phyloP scores from a whole-genome alignment of 129 eudicot genomes.

The Tagetes erecta region DNA sequence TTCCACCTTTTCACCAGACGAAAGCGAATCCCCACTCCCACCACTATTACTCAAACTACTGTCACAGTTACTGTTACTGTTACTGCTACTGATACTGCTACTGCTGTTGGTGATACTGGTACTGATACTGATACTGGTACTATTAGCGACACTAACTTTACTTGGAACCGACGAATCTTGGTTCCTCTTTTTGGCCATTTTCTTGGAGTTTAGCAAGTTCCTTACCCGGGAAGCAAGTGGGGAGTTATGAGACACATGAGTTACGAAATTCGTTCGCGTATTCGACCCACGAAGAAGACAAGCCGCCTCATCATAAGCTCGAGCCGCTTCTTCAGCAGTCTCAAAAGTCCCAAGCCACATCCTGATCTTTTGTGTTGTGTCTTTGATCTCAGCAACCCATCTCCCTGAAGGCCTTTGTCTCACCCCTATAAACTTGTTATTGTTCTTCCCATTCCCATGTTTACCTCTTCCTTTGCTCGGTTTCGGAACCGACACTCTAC shows the following conservation, averaged over 20 bases:
- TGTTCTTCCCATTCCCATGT: conserved; percentile 27
- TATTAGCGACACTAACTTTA: conserved; percentile 24
- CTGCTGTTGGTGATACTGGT: conserved; percentile 19
- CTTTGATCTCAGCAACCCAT: conserved; percentile 96
- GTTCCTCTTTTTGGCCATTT: conserved; percentile 36
- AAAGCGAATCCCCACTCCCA: conserved; percentile 29
- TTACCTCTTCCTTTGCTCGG: conserved; percentile 54
- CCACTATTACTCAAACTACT: conserved; percentile 24
- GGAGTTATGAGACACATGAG: conserved; percentile 63
- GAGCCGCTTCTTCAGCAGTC: conserved; percentile 88
- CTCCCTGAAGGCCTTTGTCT: conserved; percentile 90
- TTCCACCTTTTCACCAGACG: conserved; percentile 28
- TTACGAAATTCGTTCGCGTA: conserved; percentile 65
- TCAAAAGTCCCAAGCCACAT: conserved; percentile 93
- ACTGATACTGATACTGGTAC: conserved; percentile 10
- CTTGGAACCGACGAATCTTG: conserved; percentile 14
- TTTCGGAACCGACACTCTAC: conserved; percentile 24
- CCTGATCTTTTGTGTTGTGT: conserved; percentile 81
- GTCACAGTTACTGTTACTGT: conserved; percentile 9
- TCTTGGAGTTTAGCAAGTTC: conserved; percentile 66
- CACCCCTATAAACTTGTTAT: conserved; percentile 72
- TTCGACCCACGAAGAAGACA: conserved; percentile 78
- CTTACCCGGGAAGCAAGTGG: conserved; percentile 72
- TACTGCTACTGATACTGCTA: conserved; percentile 17
- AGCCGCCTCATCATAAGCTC: conserved; percentile 87